A percentile compares a stretch with the other conserved stretches of the same genome.
Conservation (phyloP, 139 green algal genomes). For the Protoeuglena noctilucae region DNA sequence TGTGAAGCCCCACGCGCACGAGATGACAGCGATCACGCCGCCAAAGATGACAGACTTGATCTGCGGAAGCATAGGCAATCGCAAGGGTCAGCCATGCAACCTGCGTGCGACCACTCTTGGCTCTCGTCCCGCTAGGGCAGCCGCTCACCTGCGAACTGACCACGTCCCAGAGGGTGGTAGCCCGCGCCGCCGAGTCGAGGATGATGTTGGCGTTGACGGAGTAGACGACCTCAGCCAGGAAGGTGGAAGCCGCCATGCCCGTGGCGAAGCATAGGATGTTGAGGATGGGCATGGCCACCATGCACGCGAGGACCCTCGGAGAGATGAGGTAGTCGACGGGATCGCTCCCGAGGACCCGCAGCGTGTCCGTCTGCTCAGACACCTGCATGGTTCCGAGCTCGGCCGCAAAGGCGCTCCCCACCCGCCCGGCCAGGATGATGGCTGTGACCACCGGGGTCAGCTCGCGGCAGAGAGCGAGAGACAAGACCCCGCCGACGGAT, state of each 20-base stretch:
- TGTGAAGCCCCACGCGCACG: slow-evolving; percentile 93
- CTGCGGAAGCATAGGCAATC: too few relatives aligned
- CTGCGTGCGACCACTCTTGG: too few relatives aligned
- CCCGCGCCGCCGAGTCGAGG: slow-evolving; percentile 68
- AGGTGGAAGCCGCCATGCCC: slow-evolving; percentile 69
- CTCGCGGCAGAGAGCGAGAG: slow-evolving; percentile 80
- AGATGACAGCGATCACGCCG: slow-evolving; percentile 65
- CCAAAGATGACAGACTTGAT: slow-evolving; percentile 54
- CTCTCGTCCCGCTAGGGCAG: not conserved
- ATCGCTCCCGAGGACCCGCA: slow-evolving; percentile 84
- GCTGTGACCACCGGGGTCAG: slow-evolving; percentile 92
- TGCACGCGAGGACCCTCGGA: slow-evolving; percentile 76
- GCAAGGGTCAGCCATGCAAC: too few relatives aligned
- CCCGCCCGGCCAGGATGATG: slow-evolving; percentile 91
- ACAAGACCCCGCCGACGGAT: slow-evolving; percentile 88
- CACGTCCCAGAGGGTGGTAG: slow-evolving; percentile 72
- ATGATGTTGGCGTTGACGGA: slow-evolving; percentile 85
- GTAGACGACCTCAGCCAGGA: slow-evolving; percentile 88
- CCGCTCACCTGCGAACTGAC: slow-evolving; percentile 61
- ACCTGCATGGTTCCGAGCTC: slow-evolving; percentile 99
- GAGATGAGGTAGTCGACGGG: slow-evolving; percentile 97
- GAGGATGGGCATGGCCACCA: slow-evolving; percentile 79
- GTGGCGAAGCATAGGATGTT: slow-evolving; percentile 94
- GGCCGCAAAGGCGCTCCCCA: slow-evolving; percentile 88
- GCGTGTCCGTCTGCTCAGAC: slow-evolving; percentile 92